Base-by-base conservation (phyloP, 805 yeast species). In the Lachancea dasiensis region DNA sequence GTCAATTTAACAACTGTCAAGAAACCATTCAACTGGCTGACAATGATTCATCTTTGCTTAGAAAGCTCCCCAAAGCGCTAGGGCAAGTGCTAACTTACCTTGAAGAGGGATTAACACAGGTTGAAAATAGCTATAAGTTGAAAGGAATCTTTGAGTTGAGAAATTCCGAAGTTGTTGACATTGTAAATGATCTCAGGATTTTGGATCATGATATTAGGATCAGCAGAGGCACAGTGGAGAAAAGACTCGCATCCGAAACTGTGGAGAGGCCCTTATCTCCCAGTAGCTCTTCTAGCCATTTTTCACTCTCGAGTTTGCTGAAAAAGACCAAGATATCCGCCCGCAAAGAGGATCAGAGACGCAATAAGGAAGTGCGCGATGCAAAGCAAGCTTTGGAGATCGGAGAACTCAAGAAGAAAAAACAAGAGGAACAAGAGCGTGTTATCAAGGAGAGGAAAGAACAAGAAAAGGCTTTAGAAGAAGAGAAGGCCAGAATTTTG, bases 151-250 rank as follows among this genome's bases (percentile, higher is more conserved):
- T 32, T 2, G 26, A 13, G 5, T 19, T 35, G 21, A 44, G 40
- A 3, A 36, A 50, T 25, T 25, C 44, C 18, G 52, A 49, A 4
- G 41, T 45, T 18, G 33, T 36, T 20, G 39, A 28, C 26, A 41
- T 40, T 4, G 39, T 54, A 8, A 59, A 51, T 19, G 53, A 55
- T 34, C 41, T 57, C 13, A 51, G 55, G 25, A 46, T 58, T n/a
- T 38, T 58, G 3, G 58, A 50, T n/a, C 50, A 50, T 30, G 59
- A 57, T 28, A 51, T 58, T 5, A 55, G 13, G 43, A 29, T 30
- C 41, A 14, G 41, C 31, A 22, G 41, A 27, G 25, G 31, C 35
- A 38, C 27, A n/a, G 30, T 23, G 22, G 40, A 38, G 27, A 20
- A 29, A 30, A 23, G 34, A 36, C 18, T 42, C 29, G 20, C 31